Conservation (phyloP, 1,284 basidiomycete species). For the Ganoderma boninense region DNA sequence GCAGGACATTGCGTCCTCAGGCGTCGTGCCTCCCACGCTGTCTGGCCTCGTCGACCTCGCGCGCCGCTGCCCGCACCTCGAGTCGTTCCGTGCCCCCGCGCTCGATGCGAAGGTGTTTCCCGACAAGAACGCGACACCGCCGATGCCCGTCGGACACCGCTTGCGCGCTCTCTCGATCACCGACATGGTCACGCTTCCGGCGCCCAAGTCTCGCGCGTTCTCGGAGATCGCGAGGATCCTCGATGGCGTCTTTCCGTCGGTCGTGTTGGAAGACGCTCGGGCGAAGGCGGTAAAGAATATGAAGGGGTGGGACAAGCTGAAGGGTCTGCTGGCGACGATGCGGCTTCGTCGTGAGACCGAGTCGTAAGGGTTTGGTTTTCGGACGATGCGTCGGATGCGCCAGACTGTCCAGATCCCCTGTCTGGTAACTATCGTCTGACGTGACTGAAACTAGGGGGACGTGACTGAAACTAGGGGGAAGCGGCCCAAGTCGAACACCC, state of each 20-base stretch:
- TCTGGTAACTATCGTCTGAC: background rate
- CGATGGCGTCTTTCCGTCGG: background rate
- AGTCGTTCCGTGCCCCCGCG: background rate
- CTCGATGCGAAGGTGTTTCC: background rate
- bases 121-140: background rate
- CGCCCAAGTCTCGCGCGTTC: background rate
- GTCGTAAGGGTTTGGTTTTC: background rate
- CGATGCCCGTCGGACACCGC: background rate
- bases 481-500: background rate
- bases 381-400: too few relatives aligned
- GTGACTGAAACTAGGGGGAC: background rate
- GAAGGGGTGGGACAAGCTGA: background rate
- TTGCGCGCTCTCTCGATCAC: background rate
- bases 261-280: background rate
- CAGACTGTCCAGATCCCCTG: too few relatives aligned
- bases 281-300: background rate
- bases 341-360: background rate
- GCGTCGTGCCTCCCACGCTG: background rate
- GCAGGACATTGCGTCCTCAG: background rate
- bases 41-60: background rate
- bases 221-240: background rate
- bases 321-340: background rate
- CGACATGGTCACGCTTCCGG: background rate
- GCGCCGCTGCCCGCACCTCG: background rate
- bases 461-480: background rate